Base-by-base conservation (phyloP, 768 basidiomycete genomes). In the Hygrocybe punicea region DNA sequence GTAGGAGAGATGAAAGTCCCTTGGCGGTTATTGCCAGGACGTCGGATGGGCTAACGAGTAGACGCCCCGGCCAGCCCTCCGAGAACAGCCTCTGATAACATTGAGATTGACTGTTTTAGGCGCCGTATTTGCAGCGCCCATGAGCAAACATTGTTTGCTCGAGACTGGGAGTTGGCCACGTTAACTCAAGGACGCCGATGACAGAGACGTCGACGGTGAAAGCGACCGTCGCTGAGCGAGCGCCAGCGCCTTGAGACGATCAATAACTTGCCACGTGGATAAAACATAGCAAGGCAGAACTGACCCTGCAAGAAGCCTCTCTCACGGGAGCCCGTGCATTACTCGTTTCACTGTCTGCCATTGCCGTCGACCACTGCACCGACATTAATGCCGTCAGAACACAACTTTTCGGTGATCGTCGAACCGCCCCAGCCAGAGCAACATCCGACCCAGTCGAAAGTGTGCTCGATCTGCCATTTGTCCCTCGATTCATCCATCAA, bases 301-400 rank as follows among this genome's bases (percentile, higher is more conserved):
- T 19, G 45, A n/a, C 40, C 40, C 40, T 42, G 40, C 16, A 47
- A 13, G 23, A 47, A 29, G 29, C 29, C 29, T 23, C 45, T 47
- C 45, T 19, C 45, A 47, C 45, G 45, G 45, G 23, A 47, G 45
- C 45, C 45, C 45, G 45, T 23, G 45, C 45, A 3, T 47, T 23
- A 19, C 11, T 13, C 45, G 11, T 13, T 13, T 23, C 45, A 23
- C 21, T 23, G 17, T 17, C 16, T 23, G 23, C 23, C 17, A n/a
- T 19, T 13, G 6, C 58, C 61, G 62, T 60, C 63, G 58, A 39
- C 62, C n/a, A 14, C 35, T 21, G 23, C 34, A 19, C 53, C 24
- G 13, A 13, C 53, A 34, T 13, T 21, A 51, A 84, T 84, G 83
- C 83, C 84, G 64, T 73, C 82, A 65, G 78, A 78, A 70, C 79